phyloP scores from a whole-genome alignment of 1,139 yeast genomes.

The Tardiomyces blankii region DNA sequence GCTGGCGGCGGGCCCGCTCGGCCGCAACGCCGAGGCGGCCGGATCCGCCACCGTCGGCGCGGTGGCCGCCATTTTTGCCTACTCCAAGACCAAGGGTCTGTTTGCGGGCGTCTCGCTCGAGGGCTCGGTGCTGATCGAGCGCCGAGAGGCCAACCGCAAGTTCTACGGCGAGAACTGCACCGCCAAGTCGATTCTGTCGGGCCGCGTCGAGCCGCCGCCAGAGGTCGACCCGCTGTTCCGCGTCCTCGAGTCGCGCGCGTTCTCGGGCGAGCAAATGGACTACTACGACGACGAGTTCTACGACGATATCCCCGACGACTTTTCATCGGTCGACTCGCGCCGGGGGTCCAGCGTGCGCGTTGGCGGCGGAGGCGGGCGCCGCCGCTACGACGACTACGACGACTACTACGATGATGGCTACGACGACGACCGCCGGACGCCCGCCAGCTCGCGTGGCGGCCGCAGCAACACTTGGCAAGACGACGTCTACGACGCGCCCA shows the following conservation, averaged over 20 bases:
- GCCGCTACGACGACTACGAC: conserved; percentile 33
- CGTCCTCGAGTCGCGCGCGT: conserved; percentile 76
- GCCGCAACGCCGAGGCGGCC: conserved; percentile 96
- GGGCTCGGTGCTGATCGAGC: conserved; percentile 89
- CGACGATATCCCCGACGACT: conserved; percentile 58
- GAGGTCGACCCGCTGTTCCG: conserved; percentile 86
- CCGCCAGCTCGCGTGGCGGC: conserved; percentile 2
- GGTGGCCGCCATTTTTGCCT: conserved; percentile 86
- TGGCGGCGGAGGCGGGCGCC: conserved; percentile 28
- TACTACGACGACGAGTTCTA: conserved; percentile 51
- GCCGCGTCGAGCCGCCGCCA: conserved; percentile 85
- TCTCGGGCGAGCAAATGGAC: conserved; percentile 46
- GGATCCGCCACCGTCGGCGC: conserved; percentile 85
- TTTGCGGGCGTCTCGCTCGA: conserved; percentile 97
- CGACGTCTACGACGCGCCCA: conserved; percentile 56
- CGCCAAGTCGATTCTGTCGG: conserved; percentile 71
- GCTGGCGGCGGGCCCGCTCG: conserved; percentile 97
- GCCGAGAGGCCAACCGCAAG: conserved; percentile 93
- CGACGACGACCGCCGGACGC: conserved; percentile 1
- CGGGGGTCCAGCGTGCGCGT: conserved; percentile 9
- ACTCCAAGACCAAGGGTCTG: conserved; percentile 91
- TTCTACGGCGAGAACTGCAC: conserved; percentile 84
- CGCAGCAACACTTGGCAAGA: conserved; percentile 56
- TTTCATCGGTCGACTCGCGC: conserved; percentile 4
- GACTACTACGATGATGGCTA: conserved; percentile 9